Base-by-base conservation (phyloP, 2,329 filamentous ascomycete species). In the Trichoderma hamatum region DNA sequence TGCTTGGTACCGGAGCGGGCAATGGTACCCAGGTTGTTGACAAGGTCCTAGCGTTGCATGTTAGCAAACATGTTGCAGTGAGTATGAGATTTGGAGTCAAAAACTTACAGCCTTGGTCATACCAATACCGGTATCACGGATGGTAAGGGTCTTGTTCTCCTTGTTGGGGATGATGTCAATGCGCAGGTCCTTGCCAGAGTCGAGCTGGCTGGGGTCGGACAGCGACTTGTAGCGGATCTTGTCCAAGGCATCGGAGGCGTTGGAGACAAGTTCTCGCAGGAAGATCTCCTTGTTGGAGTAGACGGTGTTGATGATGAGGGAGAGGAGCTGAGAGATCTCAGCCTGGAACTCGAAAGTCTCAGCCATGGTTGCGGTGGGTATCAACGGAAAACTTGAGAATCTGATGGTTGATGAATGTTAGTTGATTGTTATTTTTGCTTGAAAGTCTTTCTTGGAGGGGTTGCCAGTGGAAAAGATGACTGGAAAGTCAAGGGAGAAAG, bases 231-330 rank as follows among this genome's bases (percentile, higher is more conserved):
- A 99, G 83, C 96, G 92, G 84, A 99, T 97, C 92, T 99, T 99
- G 92, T 99, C 96, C 78, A 99, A 89, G 71, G 96, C 96, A 91
- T 99, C 96, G 79, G 95, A 98, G 81, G 92, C 91, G 86, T 99
- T 99, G 86, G 96, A 98, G 80, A 99, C 93, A 78, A 99, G 82
- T 86, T 99, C 96, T 91, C 96, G 88, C 79, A 99, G 86, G 91
- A 99, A 99, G 82, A 99, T 98, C 86, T 98, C 96, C 89, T 99
- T 99, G 92, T 99, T 99, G 78, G 94, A 97, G 89, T 98, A 99
- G 87, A 99, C 96, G 75, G 96, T 98, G 92, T 99, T 99, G 90
- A 99, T 99, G 86, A 99, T 99, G 82, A 99, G 92, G 77, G 91
- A 94, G 82, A 99, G 92, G 75, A 99, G 93, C 93, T 99, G 96